Conservation (phyloP, 495 filamentous ascomycete genomes). For the Daldinia childiae region DNA sequence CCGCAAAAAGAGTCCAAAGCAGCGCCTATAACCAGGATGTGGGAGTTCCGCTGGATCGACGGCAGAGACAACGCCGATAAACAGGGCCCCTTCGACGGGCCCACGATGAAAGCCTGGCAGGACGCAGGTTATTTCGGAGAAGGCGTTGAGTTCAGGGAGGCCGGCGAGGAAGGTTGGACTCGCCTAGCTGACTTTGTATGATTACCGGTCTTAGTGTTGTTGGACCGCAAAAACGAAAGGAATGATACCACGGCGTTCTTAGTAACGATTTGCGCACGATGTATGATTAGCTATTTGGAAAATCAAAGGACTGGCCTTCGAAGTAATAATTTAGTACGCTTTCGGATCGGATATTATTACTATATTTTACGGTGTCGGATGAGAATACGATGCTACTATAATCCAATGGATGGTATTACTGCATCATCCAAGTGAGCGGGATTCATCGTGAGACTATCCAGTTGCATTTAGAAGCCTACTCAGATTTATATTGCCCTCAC, state of each 20-base stretch:
- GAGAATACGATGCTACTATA: no score
- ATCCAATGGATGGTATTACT: no score
- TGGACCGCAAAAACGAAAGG: background rate
- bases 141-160: conserved; percentile 84
- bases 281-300: background rate
- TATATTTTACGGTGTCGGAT: no score
- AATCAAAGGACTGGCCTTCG: background rate
- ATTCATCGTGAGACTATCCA: no score
- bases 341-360: background rate
- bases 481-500: no score
- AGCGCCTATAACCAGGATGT: conserved; percentile 61
- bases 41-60: conserved; percentile 94
- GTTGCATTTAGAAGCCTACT: no score
- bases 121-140: conserved; percentile 93
- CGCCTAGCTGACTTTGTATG: conserved; percentile 68
- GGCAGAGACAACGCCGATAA: conserved; percentile 80
- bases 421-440: no score
- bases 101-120: conserved; percentile 88
- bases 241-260: conserved; percentile 27
- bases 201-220: conserved; percentile 29
- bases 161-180: conserved; percentile 71
- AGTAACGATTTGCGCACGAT: conserved; percentile 1
- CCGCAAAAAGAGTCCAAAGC: conserved; percentile 44
- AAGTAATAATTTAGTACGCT: background rate
- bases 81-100: conserved; percentile 86